phyloP scores from a whole-genome alignment of 2,329 filamentous ascomycete species.

The Ambrosiella cleistominuta region DNA sequence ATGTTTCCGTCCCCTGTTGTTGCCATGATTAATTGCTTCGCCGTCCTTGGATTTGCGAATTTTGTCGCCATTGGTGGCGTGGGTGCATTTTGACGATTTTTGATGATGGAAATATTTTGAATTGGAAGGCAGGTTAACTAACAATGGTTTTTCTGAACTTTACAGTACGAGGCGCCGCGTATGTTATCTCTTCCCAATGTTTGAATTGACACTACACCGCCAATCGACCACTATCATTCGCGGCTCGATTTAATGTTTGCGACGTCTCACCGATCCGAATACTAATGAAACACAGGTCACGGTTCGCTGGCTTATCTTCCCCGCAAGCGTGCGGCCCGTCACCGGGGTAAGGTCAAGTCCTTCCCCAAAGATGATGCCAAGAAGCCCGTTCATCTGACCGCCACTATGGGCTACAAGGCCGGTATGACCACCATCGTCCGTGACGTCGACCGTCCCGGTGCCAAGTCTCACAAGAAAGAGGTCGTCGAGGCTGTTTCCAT shows the following conservation, averaged over 20 bases:
- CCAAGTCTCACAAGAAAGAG: conserved; percentile 99
- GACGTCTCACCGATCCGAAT: background rate
- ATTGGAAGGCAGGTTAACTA: background rate
- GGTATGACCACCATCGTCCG: conserved; percentile 99
- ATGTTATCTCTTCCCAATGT: conserved; percentile 3
- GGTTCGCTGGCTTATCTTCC: conserved; percentile 79
- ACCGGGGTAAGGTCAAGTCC: conserved; percentile 96
- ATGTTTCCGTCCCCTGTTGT: conserved; percentile 4
- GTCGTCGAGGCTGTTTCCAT: conserved; percentile 75
- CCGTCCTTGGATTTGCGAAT: too few species aligned
- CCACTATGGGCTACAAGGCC: conserved; percentile 98
- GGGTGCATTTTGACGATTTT: background rate
- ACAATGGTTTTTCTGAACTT: background rate
- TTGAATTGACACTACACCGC: background rate
- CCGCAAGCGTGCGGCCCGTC: conserved; percentile 81
- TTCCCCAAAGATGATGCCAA: conserved; percentile 99
- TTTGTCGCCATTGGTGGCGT: too few species aligned
- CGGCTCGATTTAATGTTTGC: background rate
- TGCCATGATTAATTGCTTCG: background rate
- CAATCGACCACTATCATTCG: background rate
- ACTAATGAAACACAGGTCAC: conserved; percentile 31
- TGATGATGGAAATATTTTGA: background rate
- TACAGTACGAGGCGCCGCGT: conserved; percentile 61
- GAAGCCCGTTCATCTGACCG: conserved; percentile 98
- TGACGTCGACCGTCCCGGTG: conserved; percentile 91